These are phyloP conservation scores for Venturia asperata DNA, from an alignment of 2,329 filamentous ascomycete genomes.

Conservation along the genomic window DNA sequence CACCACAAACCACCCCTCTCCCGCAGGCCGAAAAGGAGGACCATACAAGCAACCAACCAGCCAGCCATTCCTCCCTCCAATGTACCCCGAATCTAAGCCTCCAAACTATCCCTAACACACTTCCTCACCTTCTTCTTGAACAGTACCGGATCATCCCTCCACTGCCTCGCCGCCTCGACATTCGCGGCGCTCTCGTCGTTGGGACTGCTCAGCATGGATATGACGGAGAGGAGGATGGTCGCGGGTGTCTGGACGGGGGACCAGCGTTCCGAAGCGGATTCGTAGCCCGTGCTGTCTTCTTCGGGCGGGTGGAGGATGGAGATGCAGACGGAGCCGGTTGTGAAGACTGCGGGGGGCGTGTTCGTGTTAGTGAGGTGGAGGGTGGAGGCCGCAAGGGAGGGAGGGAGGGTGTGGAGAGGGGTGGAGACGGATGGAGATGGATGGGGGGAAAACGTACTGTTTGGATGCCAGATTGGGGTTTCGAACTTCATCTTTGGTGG, in stretches of 20 bases:
- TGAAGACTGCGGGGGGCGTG: constrained; percentile 54
- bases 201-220: constrained; percentile 83
- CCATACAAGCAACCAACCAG: background rate
- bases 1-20: background rate
- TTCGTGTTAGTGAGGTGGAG: constrained; percentile 27
- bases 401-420: too few species aligned
- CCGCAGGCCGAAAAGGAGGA: too few species aligned
- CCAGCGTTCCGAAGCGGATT: constrained; percentile 85
- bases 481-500: constrained; percentile 87
- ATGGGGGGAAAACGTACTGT: constrained; percentile 47
- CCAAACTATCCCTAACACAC: constrained; percentile 66
- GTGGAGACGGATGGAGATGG: too few species aligned
- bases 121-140: constrained; percentile 73
- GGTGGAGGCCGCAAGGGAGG: constrained; percentile 76
- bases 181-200: constrained; percentile 97
- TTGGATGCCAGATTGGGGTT: constrained; percentile 84
- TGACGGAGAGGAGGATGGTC: constrained; percentile 85
- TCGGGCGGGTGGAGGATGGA: constrained; percentile 93
- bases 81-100: background rate
- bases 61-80: too few species aligned
- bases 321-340: constrained; percentile 84
- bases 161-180: constrained; percentile 81
- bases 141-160: constrained; percentile 71
- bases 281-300: constrained; percentile 92
- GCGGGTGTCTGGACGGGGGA: constrained; percentile 90